phyloP scores from a whole-genome alignment of 2,329 filamentous ascomycete species.

The Alternaria dauci region DNA sequence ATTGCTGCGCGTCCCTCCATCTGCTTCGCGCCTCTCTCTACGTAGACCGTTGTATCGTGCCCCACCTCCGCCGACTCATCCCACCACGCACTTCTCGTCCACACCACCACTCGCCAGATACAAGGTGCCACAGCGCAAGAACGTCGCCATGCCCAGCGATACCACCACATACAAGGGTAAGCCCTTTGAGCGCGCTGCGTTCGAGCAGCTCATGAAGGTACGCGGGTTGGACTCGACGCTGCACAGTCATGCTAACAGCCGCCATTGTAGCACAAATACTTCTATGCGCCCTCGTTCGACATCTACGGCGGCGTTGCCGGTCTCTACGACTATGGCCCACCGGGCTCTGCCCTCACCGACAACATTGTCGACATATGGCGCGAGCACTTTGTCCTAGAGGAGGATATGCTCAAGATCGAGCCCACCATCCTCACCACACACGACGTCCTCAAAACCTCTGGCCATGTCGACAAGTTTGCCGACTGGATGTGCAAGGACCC shows the following conservation, averaged over 20 bases:
- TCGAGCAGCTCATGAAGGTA: conserved; percentile 87
- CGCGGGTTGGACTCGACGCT: conserved; percentile 59
- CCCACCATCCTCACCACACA: conserved; percentile 93
- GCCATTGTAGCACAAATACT: conserved; percentile 56
- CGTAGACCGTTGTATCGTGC: conserved; percentile 40
- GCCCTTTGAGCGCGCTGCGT: conserved; percentile 80
- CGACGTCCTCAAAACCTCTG: conserved; percentile 89
- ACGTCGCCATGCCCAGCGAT: conserved; percentile 40
- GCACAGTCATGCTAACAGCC: conserved; percentile 35
- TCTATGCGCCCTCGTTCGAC: conserved; percentile 95
- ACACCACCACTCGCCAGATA: conserved; percentile 41
- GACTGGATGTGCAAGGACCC: conserved; percentile 99
- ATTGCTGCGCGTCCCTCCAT: conserved; percentile 50
- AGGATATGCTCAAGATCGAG: conserved; percentile 95
- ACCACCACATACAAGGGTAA: conserved; percentile 75
- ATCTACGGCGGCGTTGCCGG: conserved; percentile 90
- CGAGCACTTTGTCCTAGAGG: conserved; percentile 91
- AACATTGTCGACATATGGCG: conserved; percentile 90
- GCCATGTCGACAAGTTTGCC: conserved; percentile 97
- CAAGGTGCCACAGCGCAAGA: conserved; percentile 42
- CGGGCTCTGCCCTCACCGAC: conserved; percentile 83
- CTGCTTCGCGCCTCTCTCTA: conserved; percentile 34
- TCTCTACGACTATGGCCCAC: conserved; percentile 92
- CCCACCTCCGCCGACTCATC: conserved; percentile 42
- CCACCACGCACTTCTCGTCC: conserved; percentile 47